Evolutionary conservation across 345 rosid species (phyloP).

Genomic region (Acer saccharum): DNA sequence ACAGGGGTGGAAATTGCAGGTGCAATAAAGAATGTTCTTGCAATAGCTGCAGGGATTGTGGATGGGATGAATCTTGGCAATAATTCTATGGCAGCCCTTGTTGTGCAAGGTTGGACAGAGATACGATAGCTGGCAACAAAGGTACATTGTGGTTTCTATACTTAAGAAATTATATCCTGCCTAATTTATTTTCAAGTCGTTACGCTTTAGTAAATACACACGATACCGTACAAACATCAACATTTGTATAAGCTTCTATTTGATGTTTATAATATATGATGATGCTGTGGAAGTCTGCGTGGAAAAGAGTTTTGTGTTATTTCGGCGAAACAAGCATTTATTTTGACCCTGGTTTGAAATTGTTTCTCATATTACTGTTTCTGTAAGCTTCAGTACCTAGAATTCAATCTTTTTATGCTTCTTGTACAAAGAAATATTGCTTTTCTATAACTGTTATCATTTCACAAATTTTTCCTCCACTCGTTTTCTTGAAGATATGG

Average conservation of each 20-base stretch:
- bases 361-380: background rate
- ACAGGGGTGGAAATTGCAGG: too few species aligned
- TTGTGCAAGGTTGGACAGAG: too few species aligned
- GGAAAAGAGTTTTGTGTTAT: background rate
- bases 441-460: background rate
- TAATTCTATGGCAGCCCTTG: too few species aligned
- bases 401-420: background rate
- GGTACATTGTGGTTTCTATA: too few species aligned
- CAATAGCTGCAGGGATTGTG: too few species aligned
- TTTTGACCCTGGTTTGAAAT: background rate
- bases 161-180: background rate
- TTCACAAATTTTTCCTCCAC: constrained; percentile 4
- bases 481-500: constrained; percentile 71
- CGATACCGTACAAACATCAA: background rate
- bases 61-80: too few species aligned
- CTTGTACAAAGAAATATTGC: background rate
- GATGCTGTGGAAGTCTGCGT: background rate
- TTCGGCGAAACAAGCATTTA: background rate
- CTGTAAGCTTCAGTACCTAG: background rate
- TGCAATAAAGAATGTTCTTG: too few species aligned
- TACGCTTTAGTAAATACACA: background rate
- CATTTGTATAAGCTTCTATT: background rate
- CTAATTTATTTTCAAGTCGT: background rate
- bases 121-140: too few species aligned
- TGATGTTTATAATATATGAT: background rate